Conservation (phyloP, 768 basidiomycete genomes). For the Amyloporia xantha region DNA sequence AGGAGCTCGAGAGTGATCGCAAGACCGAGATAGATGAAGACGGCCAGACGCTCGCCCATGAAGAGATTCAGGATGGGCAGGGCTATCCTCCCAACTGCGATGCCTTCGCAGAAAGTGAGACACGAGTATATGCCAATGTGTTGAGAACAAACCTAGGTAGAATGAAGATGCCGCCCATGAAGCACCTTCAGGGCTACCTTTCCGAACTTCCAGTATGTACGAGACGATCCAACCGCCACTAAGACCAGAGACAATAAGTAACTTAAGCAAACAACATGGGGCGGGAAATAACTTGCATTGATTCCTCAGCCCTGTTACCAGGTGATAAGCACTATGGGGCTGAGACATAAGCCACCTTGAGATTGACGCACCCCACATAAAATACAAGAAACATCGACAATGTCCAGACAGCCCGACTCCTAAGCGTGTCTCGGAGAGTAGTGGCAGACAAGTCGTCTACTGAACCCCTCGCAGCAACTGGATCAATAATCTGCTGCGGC, state of each 20-base stretch:
- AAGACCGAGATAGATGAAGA: constrained; percentile 22
- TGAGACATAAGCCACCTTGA: background rate
- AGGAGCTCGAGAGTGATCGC: constrained; percentile 25
- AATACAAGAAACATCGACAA: constrained; percentile 22
- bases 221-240: constrained; percentile 27
- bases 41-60: constrained; percentile 24
- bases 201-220: constrained; percentile 21
- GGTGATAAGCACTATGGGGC: background rate
- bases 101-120: constrained; percentile 9
- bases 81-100: constrained; percentile 23
- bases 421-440: constrained; percentile 9
- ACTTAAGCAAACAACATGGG: background rate
- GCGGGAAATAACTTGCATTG: constrained; percentile 19
- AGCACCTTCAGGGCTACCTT: constrained; percentile 22
- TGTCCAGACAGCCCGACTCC: constrained; percentile 22
- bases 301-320: constrained; percentile 18
- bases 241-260: background rate
- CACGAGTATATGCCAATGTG: background rate
- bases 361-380: constrained; percentile 17
- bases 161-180: constrained; percentile 25
- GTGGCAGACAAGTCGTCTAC: background rate
- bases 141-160: constrained; percentile 17
- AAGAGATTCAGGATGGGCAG: constrained; percentile 21
- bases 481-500: constrained; percentile 13
- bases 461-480: background rate